Conservation (phyloP, 148 eudicot genomes). For the Heliosperma pusillum region DNA sequence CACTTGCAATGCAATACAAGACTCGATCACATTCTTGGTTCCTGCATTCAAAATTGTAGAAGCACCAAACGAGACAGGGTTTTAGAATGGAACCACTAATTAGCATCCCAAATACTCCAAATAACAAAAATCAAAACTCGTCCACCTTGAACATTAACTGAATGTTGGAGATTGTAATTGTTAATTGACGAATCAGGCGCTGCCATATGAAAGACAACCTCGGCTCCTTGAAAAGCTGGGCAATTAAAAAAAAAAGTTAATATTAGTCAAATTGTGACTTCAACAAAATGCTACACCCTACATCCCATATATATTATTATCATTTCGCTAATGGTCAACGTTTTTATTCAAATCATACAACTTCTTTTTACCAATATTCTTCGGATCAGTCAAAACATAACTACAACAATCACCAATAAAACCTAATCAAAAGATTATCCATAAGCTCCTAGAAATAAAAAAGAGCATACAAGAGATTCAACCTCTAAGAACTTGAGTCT, state of each 20-base stretch:
- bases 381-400: background rate
- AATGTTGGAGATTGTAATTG: conserved; percentile 65
- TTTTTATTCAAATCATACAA: background rate
- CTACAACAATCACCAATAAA: background rate
- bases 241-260: background rate
- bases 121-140: background rate
- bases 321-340: background rate
- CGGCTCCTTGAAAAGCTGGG: conserved; percentile 85
- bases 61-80: background rate
- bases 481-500: conserved; percentile 72
- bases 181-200: conserved; percentile 98
- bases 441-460: background rate
- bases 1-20: conserved; percentile 73
- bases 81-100: background rate
- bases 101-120: background rate
- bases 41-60: conserved; percentile 36
- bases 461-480: background rate
- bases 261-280: background rate
- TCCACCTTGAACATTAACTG: conserved; percentile 85
- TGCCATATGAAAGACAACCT: conserved; percentile 98
- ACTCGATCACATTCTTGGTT: conserved; percentile 82
- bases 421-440: background rate
- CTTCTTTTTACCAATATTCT: background rate
- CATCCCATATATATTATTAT: background rate
- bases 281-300: background rate